phyloP scores from a whole-genome alignment of 2,329 filamentous ascomycete species.

The Paraconiothyrium sp. region DNA sequence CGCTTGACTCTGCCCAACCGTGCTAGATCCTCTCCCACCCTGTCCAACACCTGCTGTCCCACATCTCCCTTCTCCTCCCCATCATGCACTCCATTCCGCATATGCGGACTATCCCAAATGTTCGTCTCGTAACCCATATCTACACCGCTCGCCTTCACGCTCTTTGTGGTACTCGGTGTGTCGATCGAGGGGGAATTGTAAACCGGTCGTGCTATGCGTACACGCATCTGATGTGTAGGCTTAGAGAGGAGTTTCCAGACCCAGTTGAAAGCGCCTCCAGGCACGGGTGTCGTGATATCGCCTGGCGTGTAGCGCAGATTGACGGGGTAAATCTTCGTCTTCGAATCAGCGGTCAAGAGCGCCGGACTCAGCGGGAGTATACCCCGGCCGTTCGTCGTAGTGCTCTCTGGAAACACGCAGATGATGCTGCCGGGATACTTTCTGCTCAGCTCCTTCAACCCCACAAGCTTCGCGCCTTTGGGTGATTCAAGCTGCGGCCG shows the following conservation, averaged over 20 bases:
- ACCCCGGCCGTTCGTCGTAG: constrained; percentile 90
- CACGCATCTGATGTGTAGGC: constrained; percentile 88
- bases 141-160: constrained; percentile 27
- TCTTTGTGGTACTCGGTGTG: constrained; percentile 21
- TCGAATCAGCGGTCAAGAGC: constrained; percentile 72
- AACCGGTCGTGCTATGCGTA: constrained; percentile 84
- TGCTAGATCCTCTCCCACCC: constrained; percentile 86
- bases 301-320: constrained; percentile 88
- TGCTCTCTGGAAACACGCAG: constrained; percentile 92
- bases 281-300: constrained; percentile 90
- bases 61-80: constrained; percentile 33
- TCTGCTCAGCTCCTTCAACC: constrained; percentile 63
- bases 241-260: constrained; percentile 86
- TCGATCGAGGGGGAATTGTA: constrained; percentile 46
- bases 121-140: constrained; percentile 42
- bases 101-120: constrained; percentile 43
- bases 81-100: constrained; percentile 30
- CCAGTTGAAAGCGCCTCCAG: constrained; percentile 75
- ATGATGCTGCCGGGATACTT: constrained; percentile 79
- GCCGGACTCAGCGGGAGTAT: constrained; percentile 85
- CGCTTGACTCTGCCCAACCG: constrained; percentile 86
- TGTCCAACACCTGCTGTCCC: constrained; percentile 78
- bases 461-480: constrained; percentile 44
- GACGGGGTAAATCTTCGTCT: constrained; percentile 85
- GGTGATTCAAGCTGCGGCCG: constrained; percentile 57